Base-by-base conservation (phyloP, 1,284 basidiomycete species). In the Hortiboletus rubellus region DNA sequence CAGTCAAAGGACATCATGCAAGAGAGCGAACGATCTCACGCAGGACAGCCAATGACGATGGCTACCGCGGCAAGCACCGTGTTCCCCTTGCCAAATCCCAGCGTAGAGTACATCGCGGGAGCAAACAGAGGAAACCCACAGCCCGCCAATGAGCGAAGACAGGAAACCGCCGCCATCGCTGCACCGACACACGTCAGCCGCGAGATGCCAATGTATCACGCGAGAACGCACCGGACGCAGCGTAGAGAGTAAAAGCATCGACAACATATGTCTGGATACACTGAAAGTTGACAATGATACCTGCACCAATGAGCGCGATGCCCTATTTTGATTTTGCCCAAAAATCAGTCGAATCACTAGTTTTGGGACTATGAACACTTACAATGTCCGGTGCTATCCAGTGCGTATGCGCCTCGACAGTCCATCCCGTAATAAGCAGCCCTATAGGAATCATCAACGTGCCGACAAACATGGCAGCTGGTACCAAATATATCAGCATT, bases 341-440 rank as follows among this genome's bases (percentile, higher is more conserved):
- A 6, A 36, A 12, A 17, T 36, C 7, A 34, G 30, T 33, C 30
- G 4, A 59, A 37, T 1, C 12, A 42, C n/a, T 22, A 12, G n/a
- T 15, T 22, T 12, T 10, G 1, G 40, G 31, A 17, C 7, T 40
- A 8, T 9, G 18, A 48, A 37, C 12, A 71, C 81, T 64, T 59
- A 86, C 85, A 44, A 89, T 78, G 62, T 89, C 86, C 0, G 85
- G 81, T 1, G 73, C 83, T 56, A 90, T 84, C 89, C 89, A 92
- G 59, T 83, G 83, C 0, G 82, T 65, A 27, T 72, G 68, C 2
- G 77, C 69, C 50, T 86, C 65, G 6, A 83, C 83, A 0, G 81
- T 77, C 89, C 89, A 92, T 14, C 89, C 89, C 1, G 81, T 72
- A 12, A 90, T 71, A 22, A 91, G 68, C 9, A 90, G 69, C 0